These are phyloP conservation scores for Kwoniella shivajii DNA, from an alignment of 1,284 basidiomycete genomes.

Conservation along the genomic window DNA sequence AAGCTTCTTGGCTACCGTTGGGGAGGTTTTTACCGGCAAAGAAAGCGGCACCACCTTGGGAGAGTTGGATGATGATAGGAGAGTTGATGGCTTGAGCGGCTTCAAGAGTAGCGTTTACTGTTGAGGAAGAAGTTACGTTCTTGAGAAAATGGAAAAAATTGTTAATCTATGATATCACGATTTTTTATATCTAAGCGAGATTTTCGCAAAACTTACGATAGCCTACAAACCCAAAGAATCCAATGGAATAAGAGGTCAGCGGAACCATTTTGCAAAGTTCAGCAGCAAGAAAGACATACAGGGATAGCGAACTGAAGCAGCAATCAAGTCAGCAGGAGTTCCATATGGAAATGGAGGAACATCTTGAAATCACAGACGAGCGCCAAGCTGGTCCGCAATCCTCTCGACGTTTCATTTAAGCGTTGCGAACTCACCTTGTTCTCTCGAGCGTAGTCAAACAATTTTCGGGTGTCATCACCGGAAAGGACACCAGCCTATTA, in stretches of 20 bases:
- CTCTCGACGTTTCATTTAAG: too few relatives aligned
- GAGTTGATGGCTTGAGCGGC: constrained; percentile 91
- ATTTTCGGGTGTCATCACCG: constrained; percentile 81
- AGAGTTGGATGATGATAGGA: constrained; percentile 97
- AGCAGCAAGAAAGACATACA: constrained; percentile 53
- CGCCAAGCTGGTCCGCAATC: too few relatives aligned
- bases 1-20: constrained; percentile 92
- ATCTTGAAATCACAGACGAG: too few relatives aligned
- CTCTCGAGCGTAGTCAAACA: constrained; percentile 84
- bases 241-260: constrained; percentile 7
- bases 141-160: constrained; percentile 15
- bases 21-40: constrained; percentile 95
- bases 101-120: constrained; percentile 83
- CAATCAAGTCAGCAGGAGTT: constrained; percentile 15
- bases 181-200: constrained; percentile 1
- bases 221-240: constrained; percentile 57
- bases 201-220: constrained; percentile 61
- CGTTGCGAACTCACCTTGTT: constrained; percentile 77
- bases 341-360: neutral
- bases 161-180: neutral
- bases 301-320: constrained; percentile 77
- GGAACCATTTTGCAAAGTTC: neutral
- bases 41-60: constrained; percentile 95
- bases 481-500: constrained; percentile 79
- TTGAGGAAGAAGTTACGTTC: constrained; percentile 85